Evolutionary conservation across 768 basidiomycete species (phyloP), one percentile per base, ranked within the genome.

Genomic region (Panellus pusillus): DNA sequence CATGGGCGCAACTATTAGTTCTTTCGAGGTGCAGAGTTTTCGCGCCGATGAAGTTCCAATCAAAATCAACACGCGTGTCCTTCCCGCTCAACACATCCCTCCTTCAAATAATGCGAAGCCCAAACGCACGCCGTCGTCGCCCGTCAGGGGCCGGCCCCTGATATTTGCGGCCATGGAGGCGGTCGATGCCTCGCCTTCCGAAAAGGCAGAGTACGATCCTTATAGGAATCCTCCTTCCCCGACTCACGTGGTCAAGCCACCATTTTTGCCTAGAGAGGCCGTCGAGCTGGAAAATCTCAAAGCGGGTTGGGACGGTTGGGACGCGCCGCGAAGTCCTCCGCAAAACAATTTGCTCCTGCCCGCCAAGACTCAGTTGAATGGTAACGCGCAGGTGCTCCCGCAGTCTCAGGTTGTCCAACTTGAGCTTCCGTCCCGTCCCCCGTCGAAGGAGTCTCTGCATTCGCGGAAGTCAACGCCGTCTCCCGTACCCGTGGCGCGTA

Each of bases 111-210:
- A 38, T 32, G 36, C 41, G 40, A 59, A 45, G 36, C 55, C 55
- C 24, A 56, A 47, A 24, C 59, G 59, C 20, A 44, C 59, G 2
- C 52, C 66, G 50, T 48, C 59, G 31, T 49, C 47, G 6, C 60
- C 63, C 27, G 60, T 55, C 57, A 73, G 71, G 51, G 79, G 78
- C 17, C 81, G 80, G 18, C 84, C 86, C 1, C 72, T 83, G 19
- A 88, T 89, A 29, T 88, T 88, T 51, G 66, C 83, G 6, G 81
- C 84, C 4, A 82, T 79, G 77, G 71, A 74, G 12, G 47, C 67
- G n/a, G 52, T 44, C 20, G 50, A 57, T n/a, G 19, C 28, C 24
- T 36, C 49, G 9, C 40, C 55, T 63, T 42, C 58, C 6, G 65
- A 64, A 27, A 63, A 69, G 46, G 54, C 47, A 9, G 46, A 57